These are phyloP conservation scores for Gossypium davidsonii DNA, from an alignment of 441 rosid genomes.

Conservation along the genomic window DNA sequence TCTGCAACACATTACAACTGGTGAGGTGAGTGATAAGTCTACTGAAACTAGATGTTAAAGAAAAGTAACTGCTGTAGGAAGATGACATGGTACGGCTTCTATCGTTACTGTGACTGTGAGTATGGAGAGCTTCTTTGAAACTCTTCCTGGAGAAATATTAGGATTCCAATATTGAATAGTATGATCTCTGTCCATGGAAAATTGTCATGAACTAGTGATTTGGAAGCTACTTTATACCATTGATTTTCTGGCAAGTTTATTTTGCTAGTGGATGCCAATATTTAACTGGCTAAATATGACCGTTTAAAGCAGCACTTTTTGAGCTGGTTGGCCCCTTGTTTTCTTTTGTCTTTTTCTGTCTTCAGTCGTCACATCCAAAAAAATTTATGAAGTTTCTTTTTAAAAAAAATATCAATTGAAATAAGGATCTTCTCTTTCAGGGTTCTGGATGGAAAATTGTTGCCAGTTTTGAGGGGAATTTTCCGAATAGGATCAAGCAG, in stretches of 20 bases:
- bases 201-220: not conserved
- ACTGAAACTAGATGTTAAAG: not conserved
- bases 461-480: constrained; percentile 92
- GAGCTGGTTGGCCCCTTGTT: not conserved
- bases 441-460: constrained; percentile 97
- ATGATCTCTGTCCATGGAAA: not conserved
- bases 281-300: not conserved
- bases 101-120: not conserved
- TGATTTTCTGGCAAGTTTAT: not conserved
- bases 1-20: constrained; percentile 62
- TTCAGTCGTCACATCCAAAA: not conserved
- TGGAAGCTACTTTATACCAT: not conserved
- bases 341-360: not conserved
- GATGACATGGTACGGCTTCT: not conserved
- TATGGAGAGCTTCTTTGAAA: not conserved
- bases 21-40: constrained; percentile 48
- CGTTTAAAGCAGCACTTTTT: not conserved
- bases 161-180: not conserved
- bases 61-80: not conserved
- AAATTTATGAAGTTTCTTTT: not conserved
- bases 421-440: constrained; percentile 43
- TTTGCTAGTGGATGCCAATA: not conserved
- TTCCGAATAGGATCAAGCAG: constrained; percentile 85
- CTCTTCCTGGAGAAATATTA: not conserved
- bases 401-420: not conserved